Percentiles rank a stretch among this genome's conserved stretches.
Evolutionary conservation across 1,284 basidiomycete genomes (phyloP).

Genomic region (Tylopilus sp.): DNA sequence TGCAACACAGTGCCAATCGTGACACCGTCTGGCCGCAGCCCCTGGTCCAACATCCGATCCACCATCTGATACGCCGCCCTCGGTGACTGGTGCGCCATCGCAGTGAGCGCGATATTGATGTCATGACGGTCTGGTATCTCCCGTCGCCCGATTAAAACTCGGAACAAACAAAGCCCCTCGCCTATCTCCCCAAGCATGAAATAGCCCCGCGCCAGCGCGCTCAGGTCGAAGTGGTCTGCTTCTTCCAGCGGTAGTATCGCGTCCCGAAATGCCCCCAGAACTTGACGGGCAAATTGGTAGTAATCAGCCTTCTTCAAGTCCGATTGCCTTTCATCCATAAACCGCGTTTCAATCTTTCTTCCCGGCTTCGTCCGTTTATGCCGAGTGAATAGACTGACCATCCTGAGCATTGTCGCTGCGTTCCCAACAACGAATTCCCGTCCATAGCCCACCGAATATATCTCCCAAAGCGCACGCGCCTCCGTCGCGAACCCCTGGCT

Average conservation of each 20-base stretch:
- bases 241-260: slow-evolving; percentile 43
- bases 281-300: slow-evolving; percentile 41
- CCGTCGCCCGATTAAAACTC: slow-evolving; percentile 42
- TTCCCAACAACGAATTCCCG: slow-evolving; percentile 43
- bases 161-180: slow-evolving; percentile 48
- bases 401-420: slow-evolving; percentile 47
- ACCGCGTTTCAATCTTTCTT: not conserved
- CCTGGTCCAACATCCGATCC: slow-evolving; percentile 43
- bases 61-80: slow-evolving; percentile 45
- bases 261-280: slow-evolving; percentile 44
- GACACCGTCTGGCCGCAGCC: slow-evolving; percentile 48
- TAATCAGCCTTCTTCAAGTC: slow-evolving; percentile 14
- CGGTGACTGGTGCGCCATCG: slow-evolving; percentile 49
- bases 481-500: slow-evolving; percentile 43
- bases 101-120: slow-evolving; percentile 57
- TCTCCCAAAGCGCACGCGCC: slow-evolving; percentile 55
- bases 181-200: slow-evolving; percentile 52
- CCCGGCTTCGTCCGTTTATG: slow-evolving; percentile 21
- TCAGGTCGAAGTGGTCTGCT: slow-evolving; percentile 52
- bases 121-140: slow-evolving; percentile 60
- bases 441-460: slow-evolving; percentile 44
- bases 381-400: slow-evolving; percentile 52
- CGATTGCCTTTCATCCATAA: slow-evolving; percentile 1
- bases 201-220: slow-evolving; percentile 57
- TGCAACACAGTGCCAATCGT: slow-evolving; percentile 61